Evolutionary conservation across 768 basidiomycete genomes (phyloP).

Genomic region (Pleurotus citrinopileatus): DNA sequence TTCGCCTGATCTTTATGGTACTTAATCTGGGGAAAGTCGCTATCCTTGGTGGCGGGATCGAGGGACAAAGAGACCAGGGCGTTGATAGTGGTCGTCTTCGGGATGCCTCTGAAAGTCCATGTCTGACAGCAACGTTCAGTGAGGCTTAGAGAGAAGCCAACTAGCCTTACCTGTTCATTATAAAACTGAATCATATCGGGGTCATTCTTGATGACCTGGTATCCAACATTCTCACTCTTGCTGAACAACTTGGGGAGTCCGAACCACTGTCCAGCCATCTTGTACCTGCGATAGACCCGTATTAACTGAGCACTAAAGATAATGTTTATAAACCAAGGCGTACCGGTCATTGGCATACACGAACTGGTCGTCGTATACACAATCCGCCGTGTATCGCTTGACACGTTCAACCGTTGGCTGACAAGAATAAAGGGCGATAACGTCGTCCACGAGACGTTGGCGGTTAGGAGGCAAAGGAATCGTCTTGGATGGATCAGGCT

Average conservation of each 20-base stretch:
- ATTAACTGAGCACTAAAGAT: slow-evolving; percentile 22
- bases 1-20: slow-evolving; percentile 40
- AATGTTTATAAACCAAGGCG: too few relatives aligned
- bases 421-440: slow-evolving; percentile 36
- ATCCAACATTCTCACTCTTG: slow-evolving; percentile 29
- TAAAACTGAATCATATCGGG: slow-evolving; percentile 38
- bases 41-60: slow-evolving; percentile 35
- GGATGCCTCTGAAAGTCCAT: slow-evolving; percentile 35
- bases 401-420: slow-evolving; percentile 36
- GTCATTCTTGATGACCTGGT: slow-evolving; percentile 33
- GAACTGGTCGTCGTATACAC: slow-evolving; percentile 31
- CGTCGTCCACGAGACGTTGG: slow-evolving; percentile 36
- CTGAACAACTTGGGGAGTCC: slow-evolving; percentile 37
- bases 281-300: not conserved
- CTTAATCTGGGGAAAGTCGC: slow-evolving; percentile 35
- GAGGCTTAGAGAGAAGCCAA: not conserved
- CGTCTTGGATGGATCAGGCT: slow-evolving; percentile 32
- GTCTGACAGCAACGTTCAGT: slow-evolving; percentile 17
- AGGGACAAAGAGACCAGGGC: slow-evolving; percentile 36
- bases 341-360: slow-evolving; percentile 38
- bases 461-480: slow-evolving; percentile 33
- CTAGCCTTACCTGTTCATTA: slow-evolving; percentile 32
- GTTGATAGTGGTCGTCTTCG: slow-evolving; percentile 37
- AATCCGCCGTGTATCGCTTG: slow-evolving; percentile 28
- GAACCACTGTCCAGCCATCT: slow-evolving; percentile 30